A percentile compares a stretch with the other conserved stretches of the same genome.
phyloP scores from a whole-genome alignment of 106 monocot genomes.

The Acanthochlamys bracteata region DNA sequence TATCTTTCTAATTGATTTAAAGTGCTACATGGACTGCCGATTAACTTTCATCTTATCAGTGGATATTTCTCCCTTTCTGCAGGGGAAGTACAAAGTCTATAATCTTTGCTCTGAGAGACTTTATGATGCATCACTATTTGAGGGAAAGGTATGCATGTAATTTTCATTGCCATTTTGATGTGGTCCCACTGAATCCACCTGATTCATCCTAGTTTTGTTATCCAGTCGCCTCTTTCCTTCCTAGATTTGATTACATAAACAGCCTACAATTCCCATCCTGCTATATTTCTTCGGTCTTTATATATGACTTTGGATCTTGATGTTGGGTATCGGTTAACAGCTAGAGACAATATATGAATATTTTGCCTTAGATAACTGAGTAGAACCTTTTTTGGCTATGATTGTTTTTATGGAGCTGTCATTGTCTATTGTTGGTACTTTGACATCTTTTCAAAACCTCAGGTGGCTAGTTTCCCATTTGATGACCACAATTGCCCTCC shows the following conservation, averaged over 20 bases:
- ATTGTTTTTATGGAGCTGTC: not conserved
- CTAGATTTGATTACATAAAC: too few species aligned
- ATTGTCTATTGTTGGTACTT: not conserved
- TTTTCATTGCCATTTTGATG: not conserved
- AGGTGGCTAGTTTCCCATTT: slow-evolving; percentile 97
- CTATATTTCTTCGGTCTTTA: too few species aligned
- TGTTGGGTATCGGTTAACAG: not conserved
- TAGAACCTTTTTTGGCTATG: not conserved
- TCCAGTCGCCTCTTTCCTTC: too few species aligned
- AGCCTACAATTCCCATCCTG: too few species aligned
- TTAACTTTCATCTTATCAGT: too few species aligned
- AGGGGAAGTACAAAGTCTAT: slow-evolving; percentile 90
- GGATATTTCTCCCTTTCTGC: slow-evolving; percentile 2
- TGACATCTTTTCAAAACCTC: slow-evolving; percentile 1
- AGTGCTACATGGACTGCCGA: too few species aligned
- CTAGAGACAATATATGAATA: not conserved
- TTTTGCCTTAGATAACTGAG: not conserved
- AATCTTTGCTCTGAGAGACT: slow-evolving; percentile 85
- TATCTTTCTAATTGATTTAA: not conserved
- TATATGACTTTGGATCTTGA: too few species aligned
- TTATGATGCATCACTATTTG: slow-evolving; percentile 76
- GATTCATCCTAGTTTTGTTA: too few species aligned
- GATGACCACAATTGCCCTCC: slow-evolving; percentile 99
- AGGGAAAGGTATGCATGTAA: slow-evolving; percentile 54
- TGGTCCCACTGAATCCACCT: not conserved